These are phyloP conservation scores for Tolypocladium amazonense DNA, from an alignment of 2,329 filamentous ascomycete species.

Conservation along the genomic window DNA sequence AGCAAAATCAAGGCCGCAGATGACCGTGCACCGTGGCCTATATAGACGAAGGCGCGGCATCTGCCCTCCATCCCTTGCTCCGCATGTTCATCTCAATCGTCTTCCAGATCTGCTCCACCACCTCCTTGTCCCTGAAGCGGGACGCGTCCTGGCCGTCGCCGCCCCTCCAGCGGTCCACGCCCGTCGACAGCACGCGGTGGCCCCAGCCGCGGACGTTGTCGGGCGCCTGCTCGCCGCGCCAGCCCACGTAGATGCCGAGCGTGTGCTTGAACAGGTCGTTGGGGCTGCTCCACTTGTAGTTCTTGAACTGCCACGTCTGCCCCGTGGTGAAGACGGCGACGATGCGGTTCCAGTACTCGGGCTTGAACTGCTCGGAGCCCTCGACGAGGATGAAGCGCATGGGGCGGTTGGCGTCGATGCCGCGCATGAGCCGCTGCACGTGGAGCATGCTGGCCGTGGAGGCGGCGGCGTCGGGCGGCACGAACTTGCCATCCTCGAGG, in stretches of 20 bases:
- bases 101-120: slow-evolving; percentile 89
- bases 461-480: slow-evolving; percentile 60
- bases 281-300: slow-evolving; percentile 89
- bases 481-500: slow-evolving; percentile 74
- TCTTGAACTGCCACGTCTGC: slow-evolving; percentile 97
- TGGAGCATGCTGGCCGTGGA: slow-evolving; percentile 73
- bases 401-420: slow-evolving; percentile 58
- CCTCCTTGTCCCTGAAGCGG: slow-evolving; percentile 79
- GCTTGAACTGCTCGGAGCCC: slow-evolving; percentile 87
- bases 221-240: slow-evolving; percentile 74
- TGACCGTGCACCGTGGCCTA: slow-evolving; percentile 9
- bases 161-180: slow-evolving; percentile 73
- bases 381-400: slow-evolving; percentile 95
- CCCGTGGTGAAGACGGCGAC: slow-evolving; percentile 97
- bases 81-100: slow-evolving; percentile 82
- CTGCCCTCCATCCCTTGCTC: slow-evolving; percentile 69
- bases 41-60: slow-evolving; percentile 50
- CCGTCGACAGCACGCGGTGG: slow-evolving; percentile 65
- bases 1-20: background rate
- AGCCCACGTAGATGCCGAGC: slow-evolving; percentile 81
- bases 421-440: slow-evolving; percentile 65
- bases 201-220: slow-evolving; percentile 76
- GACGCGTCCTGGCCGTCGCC: slow-evolving; percentile 41
- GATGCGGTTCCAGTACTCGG: slow-evolving; percentile 92
- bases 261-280: slow-evolving; percentile 84